These are phyloP conservation scores for Hypomontagnella submonticulosa DNA, from an alignment of 495 filamentous ascomycete species.

Conservation along the genomic window DNA sequence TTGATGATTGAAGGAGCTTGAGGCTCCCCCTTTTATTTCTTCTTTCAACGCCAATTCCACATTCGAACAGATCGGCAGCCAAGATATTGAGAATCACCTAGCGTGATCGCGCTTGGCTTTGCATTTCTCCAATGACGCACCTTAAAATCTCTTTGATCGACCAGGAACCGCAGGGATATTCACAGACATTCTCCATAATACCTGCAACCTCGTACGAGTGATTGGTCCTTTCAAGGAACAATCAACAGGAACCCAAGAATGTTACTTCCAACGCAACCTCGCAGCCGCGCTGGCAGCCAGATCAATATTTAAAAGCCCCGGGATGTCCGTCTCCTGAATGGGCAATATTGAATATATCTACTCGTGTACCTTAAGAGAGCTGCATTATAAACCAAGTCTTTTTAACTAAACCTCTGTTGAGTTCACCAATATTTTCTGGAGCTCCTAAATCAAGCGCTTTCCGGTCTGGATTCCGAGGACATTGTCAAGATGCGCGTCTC, in stretches of 20 bases:
- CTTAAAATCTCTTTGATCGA: constrained; percentile 34
- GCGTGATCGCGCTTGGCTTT: constrained; percentile 41
- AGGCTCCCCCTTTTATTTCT: constrained; percentile 39
- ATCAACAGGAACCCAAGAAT: constrained; percentile 41
- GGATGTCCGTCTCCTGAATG: constrained; percentile 2
- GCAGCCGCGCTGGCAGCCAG: constrained; percentile 3
- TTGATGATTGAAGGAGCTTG: constrained; percentile 16
- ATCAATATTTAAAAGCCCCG: constrained; percentile 23
- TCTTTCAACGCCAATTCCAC: constrained; percentile 28
- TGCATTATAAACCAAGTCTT: background rate
- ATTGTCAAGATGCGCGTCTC: constrained; percentile 42
- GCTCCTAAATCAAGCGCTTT: constrained; percentile 8
- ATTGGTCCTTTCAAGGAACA: constrained; percentile 29
- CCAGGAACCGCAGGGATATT: constrained; percentile 36
- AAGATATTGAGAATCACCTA: constrained; percentile 32
- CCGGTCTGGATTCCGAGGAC: background rate
- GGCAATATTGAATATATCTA: background rate
- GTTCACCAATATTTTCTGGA: constrained; percentile 1
- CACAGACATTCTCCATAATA: constrained; percentile 40
- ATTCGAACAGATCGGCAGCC: constrained; percentile 33
- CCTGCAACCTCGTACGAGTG: constrained; percentile 34
- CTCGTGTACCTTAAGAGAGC: too few species aligned
- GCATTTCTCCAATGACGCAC: constrained; percentile 32
- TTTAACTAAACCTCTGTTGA: constrained; percentile 6
- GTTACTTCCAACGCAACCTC: constrained; percentile 22